Percentiles rank a stretch among this genome's conserved stretches.
Conservation (phyloP, 345 rosid species). For the Trapa bicornis region DNA sequence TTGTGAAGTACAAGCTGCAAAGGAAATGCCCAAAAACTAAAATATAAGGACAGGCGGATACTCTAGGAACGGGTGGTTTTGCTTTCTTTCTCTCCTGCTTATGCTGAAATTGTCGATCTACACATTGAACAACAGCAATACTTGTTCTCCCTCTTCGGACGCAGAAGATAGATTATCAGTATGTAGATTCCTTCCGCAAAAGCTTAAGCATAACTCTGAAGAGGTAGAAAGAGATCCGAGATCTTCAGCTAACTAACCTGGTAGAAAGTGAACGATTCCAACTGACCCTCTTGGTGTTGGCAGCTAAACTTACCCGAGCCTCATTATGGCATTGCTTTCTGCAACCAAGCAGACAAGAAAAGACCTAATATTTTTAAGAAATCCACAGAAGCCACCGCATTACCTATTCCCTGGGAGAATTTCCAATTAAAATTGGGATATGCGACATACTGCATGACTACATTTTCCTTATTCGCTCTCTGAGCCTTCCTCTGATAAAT, state of each 20-base stretch:
- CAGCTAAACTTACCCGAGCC: constrained; percentile 40
- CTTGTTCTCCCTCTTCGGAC: constrained; percentile 72
- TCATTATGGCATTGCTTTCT: constrained; percentile 19
- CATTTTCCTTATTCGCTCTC: constrained; percentile 12
- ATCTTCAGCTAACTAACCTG: constrained; percentile 35
- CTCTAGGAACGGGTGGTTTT: constrained; percentile 64
- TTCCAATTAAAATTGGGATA: background rate
- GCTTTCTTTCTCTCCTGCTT: constrained; percentile 47
- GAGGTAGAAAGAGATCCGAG: background rate
- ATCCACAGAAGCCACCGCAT: background rate
- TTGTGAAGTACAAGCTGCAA: too few species aligned
- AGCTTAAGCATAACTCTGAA: background rate
- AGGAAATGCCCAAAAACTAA: background rate
- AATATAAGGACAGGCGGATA: constrained; percentile 7
- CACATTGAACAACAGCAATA: constrained; percentile 53
- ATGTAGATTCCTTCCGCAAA: background rate
- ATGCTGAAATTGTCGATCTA: constrained; percentile 30
- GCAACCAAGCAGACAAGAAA: background rate
- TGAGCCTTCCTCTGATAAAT: constrained; percentile 37
- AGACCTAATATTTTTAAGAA: background rate
- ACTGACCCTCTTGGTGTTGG: constrained; percentile 50
- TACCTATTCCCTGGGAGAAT: background rate
- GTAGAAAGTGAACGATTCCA: constrained; percentile 90
- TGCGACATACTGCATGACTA: constrained; percentile 15
- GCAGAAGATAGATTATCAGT: constrained; percentile 11